Base-by-base conservation (phyloP, 768 basidiomycete genomes). In the Mycena rebaudengoi region DNA sequence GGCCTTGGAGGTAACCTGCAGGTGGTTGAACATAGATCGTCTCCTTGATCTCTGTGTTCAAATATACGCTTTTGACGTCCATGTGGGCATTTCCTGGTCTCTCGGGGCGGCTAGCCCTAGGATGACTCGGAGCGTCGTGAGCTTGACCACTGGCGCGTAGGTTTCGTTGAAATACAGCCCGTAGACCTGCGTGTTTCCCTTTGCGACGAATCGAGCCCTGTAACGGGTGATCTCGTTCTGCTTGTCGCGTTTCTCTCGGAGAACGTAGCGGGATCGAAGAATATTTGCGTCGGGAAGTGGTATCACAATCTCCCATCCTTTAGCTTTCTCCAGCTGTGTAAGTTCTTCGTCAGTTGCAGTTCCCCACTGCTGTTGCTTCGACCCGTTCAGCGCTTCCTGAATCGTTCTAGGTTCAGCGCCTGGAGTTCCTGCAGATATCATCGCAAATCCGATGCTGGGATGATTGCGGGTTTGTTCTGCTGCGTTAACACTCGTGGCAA, bases 161-260 rank as follows among this genome's bases (percentile, higher is more conserved):
- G 70, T 73, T 44, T 76, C 62, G 23, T 52, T 63, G 62, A 59
- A 75, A 37, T 76, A 71, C n/a, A 76, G 35, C 10, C 76, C 74
- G 16, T 67, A 67, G 7, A 68, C 51, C 54, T 80, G 79, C 0
- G 63, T 48, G 65, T 70, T 75, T 2, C 54, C 54, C 62, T 33
- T 33, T 2, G 51, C 51, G 32, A 53, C 51, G 21, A 53, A 33
- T 35, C 51, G 51, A 11, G 51, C 51, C 37, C 37, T 53, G 37
- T 53, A 26, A 20, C 18, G 3, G 23, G 12, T 13, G 28, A 43
- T 20, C 16, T 29, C 7, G 41, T 56, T 56, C n/a, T 56, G 20
- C 18, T 39, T 37, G 18, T 56, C 41, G 41, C 37, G 41, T 28
- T 56, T 56, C 6, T 26, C 10, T 10, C 41, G 7, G 8, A 59